These are phyloP conservation scores for Hericium alpestre DNA, from an alignment of 768 basidiomycete genomes.

Conservation along the genomic window DNA sequence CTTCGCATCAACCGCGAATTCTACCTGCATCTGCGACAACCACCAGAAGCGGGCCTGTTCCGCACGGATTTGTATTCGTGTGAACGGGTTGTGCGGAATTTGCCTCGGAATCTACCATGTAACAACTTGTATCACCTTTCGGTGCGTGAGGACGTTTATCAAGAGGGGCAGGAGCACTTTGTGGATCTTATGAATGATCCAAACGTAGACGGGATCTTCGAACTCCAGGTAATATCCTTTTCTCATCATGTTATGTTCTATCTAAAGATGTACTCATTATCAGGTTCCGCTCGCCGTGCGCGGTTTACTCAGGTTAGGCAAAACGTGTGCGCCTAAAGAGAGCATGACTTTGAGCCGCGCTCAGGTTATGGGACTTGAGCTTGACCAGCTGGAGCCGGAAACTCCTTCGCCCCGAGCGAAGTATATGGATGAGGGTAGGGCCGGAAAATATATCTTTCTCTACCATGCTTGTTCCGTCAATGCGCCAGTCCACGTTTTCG, in stretches of 20 bases:
- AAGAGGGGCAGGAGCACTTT: conserved; percentile 83
- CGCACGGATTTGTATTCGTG: conserved; percentile 54
- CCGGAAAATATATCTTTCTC: conserved; percentile 73
- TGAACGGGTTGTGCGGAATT: conserved; percentile 62
- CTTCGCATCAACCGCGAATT: conserved; percentile 86
- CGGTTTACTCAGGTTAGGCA: conserved; percentile 74
- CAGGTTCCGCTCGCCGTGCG: conserved; percentile 79
- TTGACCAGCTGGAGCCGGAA: conserved; percentile 67
- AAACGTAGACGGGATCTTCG: conserved; percentile 90
- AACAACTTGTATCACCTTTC: conserved; percentile 73
- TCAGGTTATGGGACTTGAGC: conserved; percentile 71
- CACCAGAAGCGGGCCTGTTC: conserved; percentile 58
- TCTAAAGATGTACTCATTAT: background rate
- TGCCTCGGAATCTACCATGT: conserved; percentile 72
- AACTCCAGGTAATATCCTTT: conserved; percentile 59
- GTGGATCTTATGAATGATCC: conserved; percentile 88
- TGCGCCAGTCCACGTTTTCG: conserved; percentile 75
- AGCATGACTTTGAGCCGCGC: conserved; percentile 72
- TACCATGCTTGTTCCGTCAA: conserved; percentile 76
- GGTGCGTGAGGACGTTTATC: conserved; percentile 76
- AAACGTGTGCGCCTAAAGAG: conserved; percentile 63
- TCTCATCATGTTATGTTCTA: background rate
- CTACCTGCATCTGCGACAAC: conserved; percentile 79
- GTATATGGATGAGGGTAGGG: conserved; percentile 66
- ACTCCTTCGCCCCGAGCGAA: conserved; percentile 43